Percentiles rank a stretch among this genome's conserved stretches.
Conservation (phyloP, 257 asterid genomes). For the Catharanthus roseus region DNA sequence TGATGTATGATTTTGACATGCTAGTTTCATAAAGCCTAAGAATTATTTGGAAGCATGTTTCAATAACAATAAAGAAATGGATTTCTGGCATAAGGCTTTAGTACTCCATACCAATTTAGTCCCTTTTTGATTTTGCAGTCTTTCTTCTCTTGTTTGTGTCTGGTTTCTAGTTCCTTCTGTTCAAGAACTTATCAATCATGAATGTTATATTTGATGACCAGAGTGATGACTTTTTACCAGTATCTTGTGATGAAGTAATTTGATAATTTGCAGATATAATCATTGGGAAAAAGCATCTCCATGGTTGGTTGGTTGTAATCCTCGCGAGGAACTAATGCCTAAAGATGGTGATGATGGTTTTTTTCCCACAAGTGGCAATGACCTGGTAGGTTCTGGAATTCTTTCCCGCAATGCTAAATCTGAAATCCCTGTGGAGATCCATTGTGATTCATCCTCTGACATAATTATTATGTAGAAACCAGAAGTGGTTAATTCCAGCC, state of each 20-base stretch:
- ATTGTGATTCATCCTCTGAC: conserved; percentile 21
- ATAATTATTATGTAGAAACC: conserved; percentile 58
- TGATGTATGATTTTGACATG: neutral
- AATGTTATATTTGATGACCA: neutral
- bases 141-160: neutral
- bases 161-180: neutral
- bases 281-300: conserved; percentile 96
- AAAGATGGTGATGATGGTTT: conserved; percentile 93
- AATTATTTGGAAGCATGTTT: neutral
- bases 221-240: neutral
- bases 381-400: conserved; percentile 47
- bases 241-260: conserved; percentile 9
- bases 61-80: neutral
- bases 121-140: neutral
- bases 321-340: conserved; percentile 85
- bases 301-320: conserved; percentile 73
- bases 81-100: neutral
- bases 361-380: conserved; percentile 92
- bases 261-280: conserved; percentile 46
- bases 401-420: conserved; percentile 2
- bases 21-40: neutral
- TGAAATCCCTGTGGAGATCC: neutral
- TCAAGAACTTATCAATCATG: neutral
- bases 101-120: neutral
- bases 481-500: conserved; percentile 75